Percentiles rank a stretch among this genome's conserved stretches.
Evolutionary conservation across 2,329 filamentous ascomycete genomes (phyloP).

Genomic region (Uncinocarpus reesii): DNA sequence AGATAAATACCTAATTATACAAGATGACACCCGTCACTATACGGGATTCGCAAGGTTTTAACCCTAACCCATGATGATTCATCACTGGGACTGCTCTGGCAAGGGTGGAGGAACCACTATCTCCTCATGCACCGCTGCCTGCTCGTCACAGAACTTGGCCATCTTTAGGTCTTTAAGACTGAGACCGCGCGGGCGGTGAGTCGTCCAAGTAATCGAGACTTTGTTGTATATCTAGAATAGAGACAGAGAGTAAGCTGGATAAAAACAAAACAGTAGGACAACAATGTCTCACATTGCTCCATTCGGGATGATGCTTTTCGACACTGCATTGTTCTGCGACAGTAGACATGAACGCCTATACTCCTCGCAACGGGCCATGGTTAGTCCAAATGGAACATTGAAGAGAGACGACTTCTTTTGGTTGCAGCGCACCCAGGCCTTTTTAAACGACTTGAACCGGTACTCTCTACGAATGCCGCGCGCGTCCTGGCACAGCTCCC

Average conservation of each 20-base stretch:
- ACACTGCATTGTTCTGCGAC: conserved; percentile 11
- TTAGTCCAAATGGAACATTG: background rate
- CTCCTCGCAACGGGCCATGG: background rate
- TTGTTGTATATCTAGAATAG: conserved; percentile 10
- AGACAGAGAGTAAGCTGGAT: background rate
- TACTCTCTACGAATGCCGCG: conserved; percentile 6
- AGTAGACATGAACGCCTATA: conserved; percentile 11
- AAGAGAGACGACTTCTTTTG: too few species aligned
- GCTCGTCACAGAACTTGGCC: conserved; percentile 31
- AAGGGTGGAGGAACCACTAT: conserved; percentile 9
- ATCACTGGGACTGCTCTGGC: background rate
- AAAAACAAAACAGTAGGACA: background rate
- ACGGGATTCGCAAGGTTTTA: background rate
- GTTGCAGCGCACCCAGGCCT: conserved; percentile 12
- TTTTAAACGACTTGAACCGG: conserved; percentile 13
- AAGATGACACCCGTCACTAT: conserved; percentile 2
- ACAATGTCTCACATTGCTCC: conserved; percentile 15
- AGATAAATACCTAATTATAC: conserved; percentile 10
- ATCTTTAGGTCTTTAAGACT: conserved; percentile 30
- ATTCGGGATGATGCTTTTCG: conserved; percentile 14
- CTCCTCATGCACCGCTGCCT: conserved; percentile 21
- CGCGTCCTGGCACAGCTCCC: conserved; percentile 5
- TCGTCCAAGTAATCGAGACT: conserved; percentile 26
- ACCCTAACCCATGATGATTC: background rate
- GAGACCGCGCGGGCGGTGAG: conserved; percentile 32